phyloP scores from a whole-genome alignment of 2,329 filamentous ascomycete genomes.

The Blumeria hordei region DNA sequence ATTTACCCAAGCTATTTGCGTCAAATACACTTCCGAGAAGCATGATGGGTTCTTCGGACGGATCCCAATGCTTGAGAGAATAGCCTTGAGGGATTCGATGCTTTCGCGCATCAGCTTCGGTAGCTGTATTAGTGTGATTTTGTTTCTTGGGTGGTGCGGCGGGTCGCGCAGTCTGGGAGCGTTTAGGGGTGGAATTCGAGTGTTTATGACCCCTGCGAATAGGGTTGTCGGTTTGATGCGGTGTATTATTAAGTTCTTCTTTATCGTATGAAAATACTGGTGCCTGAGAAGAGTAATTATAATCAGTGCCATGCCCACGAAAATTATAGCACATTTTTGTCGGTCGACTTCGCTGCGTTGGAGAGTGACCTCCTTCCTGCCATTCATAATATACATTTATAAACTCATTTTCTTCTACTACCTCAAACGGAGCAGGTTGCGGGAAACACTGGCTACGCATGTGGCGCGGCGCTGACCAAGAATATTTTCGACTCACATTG shows the following conservation, averaged over 20 bases:
- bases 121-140: conserved; percentile 23
- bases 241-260: conserved; percentile 11
- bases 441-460: conserved; percentile 14
- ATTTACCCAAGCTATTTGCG: conserved; percentile 90
- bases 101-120: conserved; percentile 31
- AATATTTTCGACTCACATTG: conserved; percentile 17
- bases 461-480: conserved; percentile 12
- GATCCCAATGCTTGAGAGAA: conserved; percentile 96
- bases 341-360: conserved; percentile 9
- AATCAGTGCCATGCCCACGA: conserved; percentile 16
- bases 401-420: conserved; percentile 14
- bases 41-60: conserved; percentile 77
- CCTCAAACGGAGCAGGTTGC: conserved; percentile 12
- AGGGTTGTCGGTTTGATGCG: conserved; percentile 8
- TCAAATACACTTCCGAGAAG: conserved; percentile 90
- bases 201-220: conserved; percentile 6
- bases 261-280: conserved; percentile 12
- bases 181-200: conserved; percentile 13
- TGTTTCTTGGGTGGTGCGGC: conserved; percentile 13
- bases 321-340: conserved; percentile 13
- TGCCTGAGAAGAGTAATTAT: conserved; percentile 13
- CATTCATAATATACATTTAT: conserved; percentile 13
- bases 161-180: conserved; percentile 10
- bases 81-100: conserved; percentile 72
- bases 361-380: conserved; percentile 10